Conservation (phyloP, 1,139 yeast species). For the Suhomyces ambrosiae region DNA sequence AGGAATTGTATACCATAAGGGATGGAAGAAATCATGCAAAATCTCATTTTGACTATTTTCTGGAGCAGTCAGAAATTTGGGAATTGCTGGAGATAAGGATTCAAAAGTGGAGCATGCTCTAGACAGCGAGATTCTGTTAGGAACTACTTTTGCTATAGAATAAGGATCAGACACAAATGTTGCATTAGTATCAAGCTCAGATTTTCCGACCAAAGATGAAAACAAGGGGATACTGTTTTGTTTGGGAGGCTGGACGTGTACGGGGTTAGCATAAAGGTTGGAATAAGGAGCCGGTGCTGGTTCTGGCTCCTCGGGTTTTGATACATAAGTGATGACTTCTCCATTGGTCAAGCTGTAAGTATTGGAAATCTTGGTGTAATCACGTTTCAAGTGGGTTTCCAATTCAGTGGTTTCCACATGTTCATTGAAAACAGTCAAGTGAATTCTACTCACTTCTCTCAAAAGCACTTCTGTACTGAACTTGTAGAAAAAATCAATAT, state of each 20-base stretch:
- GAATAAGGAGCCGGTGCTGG: slow-evolving; percentile 21
- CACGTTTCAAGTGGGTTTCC: slow-evolving; percentile 43
- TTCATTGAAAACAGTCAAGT: slow-evolving; percentile 27
- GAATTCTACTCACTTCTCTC: slow-evolving; percentile 62
- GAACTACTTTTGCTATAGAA: slow-evolving; percentile 58
- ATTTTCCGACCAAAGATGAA: slow-evolving; percentile 63
- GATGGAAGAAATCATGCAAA: slow-evolving; percentile 74
- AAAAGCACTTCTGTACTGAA: slow-evolving; percentile 69
- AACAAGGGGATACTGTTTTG: slow-evolving; percentile 61
- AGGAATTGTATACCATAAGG: slow-evolving; percentile 83
- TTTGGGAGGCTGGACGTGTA: slow-evolving; percentile 26
- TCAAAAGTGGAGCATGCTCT: slow-evolving; percentile 47
- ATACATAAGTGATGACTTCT: slow-evolving; percentile 54
- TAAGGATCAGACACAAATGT: slow-evolving; percentile 63
- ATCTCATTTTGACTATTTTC: slow-evolving; percentile 67
- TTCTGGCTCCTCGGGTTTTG: slow-evolving; percentile 35
- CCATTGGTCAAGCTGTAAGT: slow-evolving; percentile 61
- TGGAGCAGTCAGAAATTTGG: slow-evolving; percentile 60
- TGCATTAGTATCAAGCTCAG: slow-evolving; percentile 67
- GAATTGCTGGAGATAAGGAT: slow-evolving; percentile 47
- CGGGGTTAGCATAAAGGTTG: slow-evolving; percentile 20
- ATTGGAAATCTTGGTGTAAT: slow-evolving; percentile 67
- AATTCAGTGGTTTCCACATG: slow-evolving; percentile 27
- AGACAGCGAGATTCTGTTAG: slow-evolving; percentile 39
- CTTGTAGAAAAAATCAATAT: slow-evolving; percentile 69